Conservation (phyloP, 805 yeast genomes). For the Torulaspora quercuum region DNA sequence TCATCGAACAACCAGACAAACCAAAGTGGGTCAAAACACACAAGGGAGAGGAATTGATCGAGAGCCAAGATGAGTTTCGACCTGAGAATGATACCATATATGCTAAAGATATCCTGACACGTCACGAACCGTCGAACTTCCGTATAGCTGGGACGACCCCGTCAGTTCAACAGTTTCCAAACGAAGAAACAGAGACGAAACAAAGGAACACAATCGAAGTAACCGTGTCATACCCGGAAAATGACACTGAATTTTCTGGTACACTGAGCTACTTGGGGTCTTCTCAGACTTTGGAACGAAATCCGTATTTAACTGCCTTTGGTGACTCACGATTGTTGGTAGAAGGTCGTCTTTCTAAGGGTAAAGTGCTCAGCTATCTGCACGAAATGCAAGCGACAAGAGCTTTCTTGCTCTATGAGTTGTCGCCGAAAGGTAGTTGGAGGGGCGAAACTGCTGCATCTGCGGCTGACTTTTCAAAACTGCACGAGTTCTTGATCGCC, state of each 20-base stretch:
- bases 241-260: conserved; percentile 15
- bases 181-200: neutral
- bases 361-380: conserved; percentile 25
- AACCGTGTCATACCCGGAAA: conserved; percentile 17
- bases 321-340: conserved; percentile 39
- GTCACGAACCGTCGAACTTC: conserved; percentile 3
- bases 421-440: conserved; percentile 17
- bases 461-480: conserved; percentile 21
- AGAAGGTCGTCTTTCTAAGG: conserved; percentile 32
- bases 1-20: conserved; percentile 55
- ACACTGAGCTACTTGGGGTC: conserved; percentile 17
- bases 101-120: conserved; percentile 26
- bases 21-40: conserved; percentile 77
- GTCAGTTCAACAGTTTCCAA: neutral
- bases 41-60: conserved; percentile 83
- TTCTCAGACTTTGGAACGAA: conserved; percentile 18
- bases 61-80: conserved; percentile 41
- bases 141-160: neutral
- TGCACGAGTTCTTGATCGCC: conserved; percentile 20
- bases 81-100: conserved; percentile 33
- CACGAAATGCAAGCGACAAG: conserved; percentile 23
- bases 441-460: conserved; percentile 12
- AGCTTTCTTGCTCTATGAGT: conserved; percentile 21
- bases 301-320: conserved; percentile 23
- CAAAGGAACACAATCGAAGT: conserved; percentile 1